Evolutionary conservation across 2,329 filamentous ascomycete genomes (phyloP).

Genomic region (Clonostachys byssicola): DNA sequence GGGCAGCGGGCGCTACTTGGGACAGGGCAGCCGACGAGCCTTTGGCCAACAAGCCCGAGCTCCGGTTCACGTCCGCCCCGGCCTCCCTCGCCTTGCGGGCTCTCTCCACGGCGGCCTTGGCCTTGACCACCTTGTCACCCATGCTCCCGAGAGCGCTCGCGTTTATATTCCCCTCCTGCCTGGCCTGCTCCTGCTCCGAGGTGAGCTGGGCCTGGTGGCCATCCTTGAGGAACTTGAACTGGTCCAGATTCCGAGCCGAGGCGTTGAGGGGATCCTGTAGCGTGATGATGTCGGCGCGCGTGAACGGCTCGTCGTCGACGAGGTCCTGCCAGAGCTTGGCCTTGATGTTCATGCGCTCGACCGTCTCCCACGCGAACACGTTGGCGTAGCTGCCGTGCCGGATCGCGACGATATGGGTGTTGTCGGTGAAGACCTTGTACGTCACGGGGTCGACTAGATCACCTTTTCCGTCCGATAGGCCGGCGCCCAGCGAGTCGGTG

Average conservation of each 20-base stretch:
- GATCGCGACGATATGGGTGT: slow-evolving; percentile 92
- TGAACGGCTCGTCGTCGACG: slow-evolving; percentile 81
- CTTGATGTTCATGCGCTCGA: slow-evolving; percentile 94
- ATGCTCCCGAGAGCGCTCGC: slow-evolving; percentile 73
- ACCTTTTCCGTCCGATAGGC: slow-evolving; percentile 50
- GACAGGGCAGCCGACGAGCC: slow-evolving; percentile 5
- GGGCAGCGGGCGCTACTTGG: slow-evolving; percentile 5
- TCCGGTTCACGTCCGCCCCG: slow-evolving; percentile 52
- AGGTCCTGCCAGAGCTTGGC: slow-evolving; percentile 93
- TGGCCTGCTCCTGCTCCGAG: slow-evolving; percentile 65
- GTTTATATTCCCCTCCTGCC: slow-evolving; percentile 69
- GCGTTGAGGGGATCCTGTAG: slow-evolving; percentile 94
- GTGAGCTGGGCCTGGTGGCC: slow-evolving; percentile 67
- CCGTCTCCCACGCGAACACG: slow-evolving; percentile 93
- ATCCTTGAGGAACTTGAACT: slow-evolving; percentile 86
- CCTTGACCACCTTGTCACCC: slow-evolving; percentile 78
- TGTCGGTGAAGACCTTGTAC: slow-evolving; percentile 96
- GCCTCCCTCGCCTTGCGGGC: slow-evolving; percentile 71
- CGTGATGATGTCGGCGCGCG: slow-evolving; percentile 88
- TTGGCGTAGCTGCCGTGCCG: slow-evolving; percentile 79
- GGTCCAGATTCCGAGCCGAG: slow-evolving; percentile 74
- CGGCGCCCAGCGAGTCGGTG: slow-evolving; percentile 41
- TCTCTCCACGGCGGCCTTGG: slow-evolving; percentile 90
- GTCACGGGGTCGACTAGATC: slow-evolving; percentile 96
- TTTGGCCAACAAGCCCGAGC: slow-evolving; percentile 36